Conservation (phyloP, 192 early-diverging fungal genomes). For the Coemansia sp. region DNA sequence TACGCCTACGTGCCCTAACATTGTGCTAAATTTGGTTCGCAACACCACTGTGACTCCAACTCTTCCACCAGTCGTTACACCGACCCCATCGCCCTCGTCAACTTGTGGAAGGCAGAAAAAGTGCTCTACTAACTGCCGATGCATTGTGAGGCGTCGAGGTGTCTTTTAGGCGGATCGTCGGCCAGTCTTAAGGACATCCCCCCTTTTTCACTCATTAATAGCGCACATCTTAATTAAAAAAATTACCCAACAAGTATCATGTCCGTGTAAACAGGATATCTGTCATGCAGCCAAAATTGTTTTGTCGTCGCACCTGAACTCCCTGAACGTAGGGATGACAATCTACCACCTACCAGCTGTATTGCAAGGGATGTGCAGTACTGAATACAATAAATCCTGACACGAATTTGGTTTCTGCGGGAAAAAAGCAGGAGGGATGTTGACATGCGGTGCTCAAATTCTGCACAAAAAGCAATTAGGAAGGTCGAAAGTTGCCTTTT, state of each 20-base stretch:
- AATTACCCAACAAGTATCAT: neutral
- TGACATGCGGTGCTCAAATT: neutral
- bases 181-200: neutral
- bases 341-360: neutral
- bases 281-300: neutral
- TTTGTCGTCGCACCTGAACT: constrained; percentile 4
- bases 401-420: neutral
- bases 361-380: neutral
- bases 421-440: neutral
- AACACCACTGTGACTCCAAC: neutral
- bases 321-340: neutral
- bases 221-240: neutral
- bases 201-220: neutral
- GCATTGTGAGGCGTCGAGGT: constrained; percentile 12
- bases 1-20: constrained; percentile 44
- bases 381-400: neutral
- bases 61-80: neutral
- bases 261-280: neutral
- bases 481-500: neutral
- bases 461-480: neutral
- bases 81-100: constrained; percentile 1
- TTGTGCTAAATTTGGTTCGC: constrained; percentile 40
- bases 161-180: constrained; percentile 1
- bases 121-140: constrained; percentile 15
- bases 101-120: constrained; percentile 9